Evolutionary conservation across 2,329 filamentous ascomycete species (phyloP), one percentile per base, ranked within the genome.

Genomic region (Cyphellophora attinorum): DNA sequence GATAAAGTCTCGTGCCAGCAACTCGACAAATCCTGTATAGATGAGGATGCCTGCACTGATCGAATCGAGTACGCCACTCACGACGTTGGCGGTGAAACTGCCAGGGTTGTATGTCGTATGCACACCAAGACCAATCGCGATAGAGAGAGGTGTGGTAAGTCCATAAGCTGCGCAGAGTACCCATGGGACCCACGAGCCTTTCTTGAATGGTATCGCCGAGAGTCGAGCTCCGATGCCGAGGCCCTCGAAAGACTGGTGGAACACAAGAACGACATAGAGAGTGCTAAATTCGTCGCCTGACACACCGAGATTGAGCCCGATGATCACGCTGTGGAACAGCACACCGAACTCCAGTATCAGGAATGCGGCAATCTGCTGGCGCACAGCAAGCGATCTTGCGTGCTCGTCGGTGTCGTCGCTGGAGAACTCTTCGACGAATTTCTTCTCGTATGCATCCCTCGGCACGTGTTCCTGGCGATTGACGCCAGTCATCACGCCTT

Each of bases 211-310:
- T 13, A 77, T 74, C 14, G 67, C 64, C 4, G 70, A 70, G 52
- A 79, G 67, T 31, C 74, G 63, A 0, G 74, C 70, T 11, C 74
- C 74, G 23, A 79, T 71, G 53, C 74, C 74, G 1, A 79, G 64
- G 33, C 74, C 74, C 45, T 79, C 74, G 38, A 78, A 79, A 8
- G 70, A 66, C 48, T 79, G 74, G 45, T 79, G 74, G 57, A 79
- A 78, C 36, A 76, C 66, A 1, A 79, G 60, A 25, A 77, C 74
- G 3, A 69, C 66, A 50, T 76, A 75, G 2, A 78, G 60, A 0
- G 70, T 68, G 19, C 58, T 53, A 55, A 78, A 78, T 30, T 76
- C 73, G 0, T 64, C 54, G 15, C 71, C 67, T 0, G 68, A 64
- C n/a, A 75, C 72, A 6, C 70, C 75, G 6, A 79, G 59, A 34